Evolutionary conservation across 2,329 filamentous ascomycete species (phyloP).

Genomic region (Fusarium sp.): DNA sequence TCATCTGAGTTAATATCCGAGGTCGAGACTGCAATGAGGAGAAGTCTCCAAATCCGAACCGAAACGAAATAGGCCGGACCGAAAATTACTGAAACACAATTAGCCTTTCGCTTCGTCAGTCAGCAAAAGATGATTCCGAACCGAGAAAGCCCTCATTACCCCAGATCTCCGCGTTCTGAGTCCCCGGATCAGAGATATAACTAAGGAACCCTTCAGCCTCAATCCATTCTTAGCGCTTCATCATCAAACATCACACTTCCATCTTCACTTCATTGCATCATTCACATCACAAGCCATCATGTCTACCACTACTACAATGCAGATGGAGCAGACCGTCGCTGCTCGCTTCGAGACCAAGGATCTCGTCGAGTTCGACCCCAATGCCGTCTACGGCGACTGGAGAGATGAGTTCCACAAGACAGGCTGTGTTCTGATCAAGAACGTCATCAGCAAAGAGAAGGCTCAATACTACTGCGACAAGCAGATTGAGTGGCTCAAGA

Average conservation of each 20-base stretch:
- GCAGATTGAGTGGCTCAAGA: constrained; percentile 41
- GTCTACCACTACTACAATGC: constrained; percentile 22
- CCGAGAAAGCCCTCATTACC: background rate
- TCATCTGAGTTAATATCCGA: constrained; percentile 6
- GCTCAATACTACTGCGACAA: constrained; percentile 40
- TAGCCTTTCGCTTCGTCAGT: background rate
- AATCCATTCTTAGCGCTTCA: constrained; percentile 22
- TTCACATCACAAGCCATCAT: constrained; percentile 5
- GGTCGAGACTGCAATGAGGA: background rate
- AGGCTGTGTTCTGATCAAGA: constrained; percentile 41
- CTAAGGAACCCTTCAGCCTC: constrained; percentile 29
- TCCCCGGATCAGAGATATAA: constrained; percentile 22
- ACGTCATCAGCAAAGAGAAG: constrained; percentile 35
- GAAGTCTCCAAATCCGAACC: constrained; percentile 1
- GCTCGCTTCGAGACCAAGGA: constrained; percentile 39
- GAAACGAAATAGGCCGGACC: constrained; percentile 16
- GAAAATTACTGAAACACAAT: background rate
- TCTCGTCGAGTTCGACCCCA: constrained; percentile 36
- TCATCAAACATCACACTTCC: constrained; percentile 10
- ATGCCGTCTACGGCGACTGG: constrained; percentile 34
- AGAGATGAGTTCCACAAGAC: constrained; percentile 38
- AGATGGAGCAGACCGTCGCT: constrained; percentile 34
- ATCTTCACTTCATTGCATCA: background rate
- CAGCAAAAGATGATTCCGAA: background rate
- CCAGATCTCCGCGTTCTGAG: constrained; percentile 1